A percentile compares a stretch with the other conserved stretches of the same genome.
phyloP scores from a whole-genome alignment of 108 stramenopile genomes.

The Cafeteria roenbergensis region DNA sequence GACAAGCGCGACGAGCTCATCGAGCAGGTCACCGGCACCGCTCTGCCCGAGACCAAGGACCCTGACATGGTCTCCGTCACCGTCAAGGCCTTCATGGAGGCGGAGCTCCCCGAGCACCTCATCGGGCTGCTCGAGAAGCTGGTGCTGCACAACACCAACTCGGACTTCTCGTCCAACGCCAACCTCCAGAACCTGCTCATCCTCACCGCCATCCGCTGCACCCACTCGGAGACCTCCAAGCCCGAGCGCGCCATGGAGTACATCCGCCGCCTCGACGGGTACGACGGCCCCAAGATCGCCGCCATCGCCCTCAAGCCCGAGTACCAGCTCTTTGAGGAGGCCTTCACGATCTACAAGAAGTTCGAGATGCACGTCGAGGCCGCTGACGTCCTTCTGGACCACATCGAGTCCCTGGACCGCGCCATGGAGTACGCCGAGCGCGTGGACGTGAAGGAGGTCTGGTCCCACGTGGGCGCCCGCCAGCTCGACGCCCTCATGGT shows the following conservation, averaged over 20 bases:
- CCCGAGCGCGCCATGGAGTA: slow-evolving; percentile 84
- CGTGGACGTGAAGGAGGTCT: slow-evolving; percentile 86
- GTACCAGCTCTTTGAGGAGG: slow-evolving; percentile 98
- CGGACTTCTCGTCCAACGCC: slow-evolving; percentile 96
- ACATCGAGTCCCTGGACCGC: slow-evolving; percentile 85
- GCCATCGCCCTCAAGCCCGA: slow-evolving; percentile 91
- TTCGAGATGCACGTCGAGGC: slow-evolving; percentile 88
- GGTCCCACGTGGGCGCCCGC: slow-evolving; percentile 94
- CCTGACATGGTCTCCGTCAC: slow-evolving; percentile 97
- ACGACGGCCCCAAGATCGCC: slow-evolving; percentile 96
- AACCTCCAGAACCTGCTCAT: slow-evolving; percentile 99
- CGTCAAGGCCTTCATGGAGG: slow-evolving; percentile 99
- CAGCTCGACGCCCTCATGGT: slow-evolving; percentile 89
- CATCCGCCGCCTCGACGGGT: slow-evolving; percentile 99
- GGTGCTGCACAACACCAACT: slow-evolving; percentile 90
- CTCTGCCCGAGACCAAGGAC: slow-evolving; percentile 90
- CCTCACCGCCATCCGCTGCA: slow-evolving; percentile 82
- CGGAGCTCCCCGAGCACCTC: slow-evolving; percentile 91
- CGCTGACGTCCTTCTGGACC: slow-evolving; percentile 89
- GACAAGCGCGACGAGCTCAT: slow-evolving; percentile 74
- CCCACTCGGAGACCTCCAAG: slow-evolving; percentile 39
- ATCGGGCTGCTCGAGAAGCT: slow-evolving; percentile 96
- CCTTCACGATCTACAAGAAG: slow-evolving; percentile 92
- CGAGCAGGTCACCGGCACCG: slow-evolving; percentile 98
- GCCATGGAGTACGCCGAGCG: slow-evolving; percentile 91